Conservation (phyloP, 1,139 yeast genomes). For the Taphrina flavorubra region DNA sequence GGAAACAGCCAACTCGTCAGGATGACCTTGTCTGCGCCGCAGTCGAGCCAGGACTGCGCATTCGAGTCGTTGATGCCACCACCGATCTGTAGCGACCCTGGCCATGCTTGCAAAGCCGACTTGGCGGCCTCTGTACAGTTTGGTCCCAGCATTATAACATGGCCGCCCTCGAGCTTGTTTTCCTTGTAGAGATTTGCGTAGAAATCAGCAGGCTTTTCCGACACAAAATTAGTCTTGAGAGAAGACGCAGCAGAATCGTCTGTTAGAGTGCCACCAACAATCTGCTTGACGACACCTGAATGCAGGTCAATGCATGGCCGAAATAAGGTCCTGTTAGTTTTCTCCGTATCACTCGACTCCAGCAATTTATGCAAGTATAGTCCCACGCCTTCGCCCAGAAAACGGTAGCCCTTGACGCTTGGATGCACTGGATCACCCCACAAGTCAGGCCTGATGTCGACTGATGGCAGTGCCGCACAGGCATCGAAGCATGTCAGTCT, state of each 20-base stretch:
- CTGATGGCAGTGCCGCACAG: conserved; percentile 13
- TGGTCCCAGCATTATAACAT: conserved; percentile 88
- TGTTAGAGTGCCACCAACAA: conserved; percentile 87
- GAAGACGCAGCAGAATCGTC: conserved; percentile 51
- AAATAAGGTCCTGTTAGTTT: conserved; percentile 61
- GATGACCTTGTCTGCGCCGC: conserved; percentile 69
- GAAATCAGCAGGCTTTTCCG: conserved; percentile 73
- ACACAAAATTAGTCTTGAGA: conserved; percentile 78
- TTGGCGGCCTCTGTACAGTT: conserved; percentile 83
- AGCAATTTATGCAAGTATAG: conserved; percentile 2
- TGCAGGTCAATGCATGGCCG: conserved; percentile 96
- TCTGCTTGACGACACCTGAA: conserved; percentile 92
- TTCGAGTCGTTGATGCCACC: conserved; percentile 84
- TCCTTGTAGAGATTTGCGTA: conserved; percentile 74
- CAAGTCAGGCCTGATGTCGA: conserved; percentile 14
- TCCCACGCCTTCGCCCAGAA: conserved; percentile 16
- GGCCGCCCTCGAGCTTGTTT: conserved; percentile 72
- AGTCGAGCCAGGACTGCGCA: conserved; percentile 72
- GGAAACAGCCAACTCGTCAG: conserved; percentile 92
- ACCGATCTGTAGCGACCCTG: conserved; percentile 73
- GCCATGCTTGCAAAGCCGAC: conserved; percentile 78
- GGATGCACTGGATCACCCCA: conserved; percentile 30
- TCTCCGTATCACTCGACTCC: background rate
- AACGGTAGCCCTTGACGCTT: conserved; percentile 1
- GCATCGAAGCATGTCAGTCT: conserved; percentile 20